Conservation (phyloP, 2,329 filamentous ascomycete genomes). For the Cladophialophora chaetospira region DNA sequence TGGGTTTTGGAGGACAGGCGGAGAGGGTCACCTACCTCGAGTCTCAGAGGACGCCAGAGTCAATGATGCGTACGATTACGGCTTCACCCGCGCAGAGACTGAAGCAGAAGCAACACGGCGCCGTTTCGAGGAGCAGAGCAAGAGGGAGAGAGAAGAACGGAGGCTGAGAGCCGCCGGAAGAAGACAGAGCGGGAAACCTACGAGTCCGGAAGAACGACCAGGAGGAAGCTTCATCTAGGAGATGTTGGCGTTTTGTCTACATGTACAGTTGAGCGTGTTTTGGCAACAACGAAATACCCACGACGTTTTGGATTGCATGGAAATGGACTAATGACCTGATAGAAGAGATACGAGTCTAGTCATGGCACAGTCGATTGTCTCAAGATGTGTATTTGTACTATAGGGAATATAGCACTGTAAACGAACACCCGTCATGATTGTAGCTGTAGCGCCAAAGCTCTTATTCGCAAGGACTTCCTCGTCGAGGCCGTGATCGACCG, state of each 20-base stretch:
- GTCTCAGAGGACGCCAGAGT: conserved; percentile 14
- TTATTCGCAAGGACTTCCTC: neutral
- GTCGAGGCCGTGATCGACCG: neutral
- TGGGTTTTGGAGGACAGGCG: conserved; percentile 15
- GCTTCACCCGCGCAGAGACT: conserved; percentile 1
- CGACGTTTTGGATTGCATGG: conserved; percentile 12
- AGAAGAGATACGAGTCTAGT: conserved; percentile 3
- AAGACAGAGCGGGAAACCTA: conserved; percentile 26
- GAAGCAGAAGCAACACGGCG: conserved; percentile 20
- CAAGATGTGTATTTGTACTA: conserved; percentile 7
- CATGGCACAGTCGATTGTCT: neutral
- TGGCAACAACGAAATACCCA: conserved; percentile 14
- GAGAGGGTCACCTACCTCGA: conserved; percentile 20
- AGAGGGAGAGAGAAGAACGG: conserved; percentile 30
- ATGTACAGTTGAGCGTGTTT: conserved; percentile 11
- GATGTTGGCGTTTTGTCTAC: conserved; percentile 3
- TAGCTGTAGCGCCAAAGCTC: no score
- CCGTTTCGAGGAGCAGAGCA: conserved; percentile 31
- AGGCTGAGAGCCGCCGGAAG: conserved; percentile 25
- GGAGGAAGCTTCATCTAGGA: conserved; percentile 11
- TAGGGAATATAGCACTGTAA: neutral
- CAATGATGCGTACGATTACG: conserved; percentile 12
- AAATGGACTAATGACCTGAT: conserved; percentile 10
- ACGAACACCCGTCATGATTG: no score
- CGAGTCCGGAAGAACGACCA: conserved; percentile 5